phyloP scores from a whole-genome alignment of 140 eudicot genomes.

The Anethum foeniculum region DNA sequence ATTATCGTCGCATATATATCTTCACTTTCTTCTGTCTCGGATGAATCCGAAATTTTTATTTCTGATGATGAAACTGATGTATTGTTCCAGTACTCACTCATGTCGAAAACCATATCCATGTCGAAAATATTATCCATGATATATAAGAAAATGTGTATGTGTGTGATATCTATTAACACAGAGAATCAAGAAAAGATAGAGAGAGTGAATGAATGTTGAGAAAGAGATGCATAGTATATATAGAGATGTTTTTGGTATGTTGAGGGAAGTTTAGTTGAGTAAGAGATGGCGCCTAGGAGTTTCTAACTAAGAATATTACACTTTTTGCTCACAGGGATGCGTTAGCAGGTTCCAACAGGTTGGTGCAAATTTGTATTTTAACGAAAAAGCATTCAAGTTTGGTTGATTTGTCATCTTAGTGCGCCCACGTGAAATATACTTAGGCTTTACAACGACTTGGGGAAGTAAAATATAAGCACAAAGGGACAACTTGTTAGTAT shows the following conservation, averaged over 20 bases:
- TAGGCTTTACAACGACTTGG: neutral
- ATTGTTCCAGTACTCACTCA: neutral
- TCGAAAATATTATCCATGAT: neutral
- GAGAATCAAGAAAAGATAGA: neutral
- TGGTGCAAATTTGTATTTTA: neutral
- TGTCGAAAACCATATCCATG: neutral
- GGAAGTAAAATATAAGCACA: too few species aligned
- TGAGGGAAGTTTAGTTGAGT: neutral
- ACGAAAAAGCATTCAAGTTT: neutral
- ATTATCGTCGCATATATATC: neutral
- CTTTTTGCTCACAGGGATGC: neutral
- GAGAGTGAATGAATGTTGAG: neutral
- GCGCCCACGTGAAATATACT: neutral
- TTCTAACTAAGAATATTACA: neutral
- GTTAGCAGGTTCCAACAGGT: neutral
- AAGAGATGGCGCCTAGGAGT: neutral
- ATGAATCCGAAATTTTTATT: neutral
- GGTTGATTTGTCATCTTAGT: neutral
- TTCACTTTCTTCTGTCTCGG: neutral
- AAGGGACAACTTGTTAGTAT: too few species aligned
- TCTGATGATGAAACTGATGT: neutral
- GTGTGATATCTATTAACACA: neutral
- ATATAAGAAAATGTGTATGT: neutral
- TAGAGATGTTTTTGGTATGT: neutral
- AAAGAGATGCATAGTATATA: neutral